phyloP scores from a whole-genome alignment of 176 grass and related monocot genomes.

The Oryza nivara region DNA sequence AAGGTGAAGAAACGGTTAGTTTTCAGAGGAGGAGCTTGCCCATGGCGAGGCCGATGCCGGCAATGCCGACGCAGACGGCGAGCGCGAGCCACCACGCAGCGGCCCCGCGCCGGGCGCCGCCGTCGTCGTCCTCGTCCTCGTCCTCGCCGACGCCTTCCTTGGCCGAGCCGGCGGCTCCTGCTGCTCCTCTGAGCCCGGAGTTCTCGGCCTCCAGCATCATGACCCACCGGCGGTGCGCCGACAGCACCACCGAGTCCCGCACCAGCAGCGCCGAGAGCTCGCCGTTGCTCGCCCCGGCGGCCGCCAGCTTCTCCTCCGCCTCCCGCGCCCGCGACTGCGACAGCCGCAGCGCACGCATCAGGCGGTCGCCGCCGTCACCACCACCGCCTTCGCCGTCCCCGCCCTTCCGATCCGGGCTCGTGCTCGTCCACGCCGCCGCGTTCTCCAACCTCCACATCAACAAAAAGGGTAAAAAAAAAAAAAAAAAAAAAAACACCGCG shows the following conservation, averaged over 20 bases:
- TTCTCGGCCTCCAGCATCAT: slow-evolving; percentile 89
- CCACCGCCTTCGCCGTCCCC: not conserved
- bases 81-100: slow-evolving; percentile 74
- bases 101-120: slow-evolving; percentile 12
- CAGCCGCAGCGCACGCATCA: slow-evolving; percentile 75
- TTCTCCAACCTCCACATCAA: slow-evolving; percentile 37
- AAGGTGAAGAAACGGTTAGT: not conserved
- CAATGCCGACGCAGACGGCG: slow-evolving; percentile 82
- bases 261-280: slow-evolving; percentile 64
- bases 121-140: slow-evolving; percentile 32
- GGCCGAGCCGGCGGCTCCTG: not conserved
- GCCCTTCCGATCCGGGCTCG: not conserved
- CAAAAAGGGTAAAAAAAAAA: not conserved
- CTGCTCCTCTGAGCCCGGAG: slow-evolving; percentile 41
- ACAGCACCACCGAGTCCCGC: slow-evolving; percentile 69
- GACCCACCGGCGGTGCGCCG: slow-evolving; percentile 83
- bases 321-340: slow-evolving; percentile 96
- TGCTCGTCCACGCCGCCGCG: slow-evolving; percentile 9
- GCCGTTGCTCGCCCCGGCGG: slow-evolving; percentile 52
- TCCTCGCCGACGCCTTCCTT: not conserved
- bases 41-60: slow-evolving; percentile 71
- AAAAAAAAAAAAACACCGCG: not conserved
- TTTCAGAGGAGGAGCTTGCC: slow-evolving; percentile 67
- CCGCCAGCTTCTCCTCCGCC: slow-evolving; percentile 65
- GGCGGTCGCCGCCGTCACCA: slow-evolving; percentile 9